These are phyloP conservation scores for Botrytis sinoallii DNA, from an alignment of 2,329 filamentous ascomycete species.

Conservation along the genomic window DNA sequence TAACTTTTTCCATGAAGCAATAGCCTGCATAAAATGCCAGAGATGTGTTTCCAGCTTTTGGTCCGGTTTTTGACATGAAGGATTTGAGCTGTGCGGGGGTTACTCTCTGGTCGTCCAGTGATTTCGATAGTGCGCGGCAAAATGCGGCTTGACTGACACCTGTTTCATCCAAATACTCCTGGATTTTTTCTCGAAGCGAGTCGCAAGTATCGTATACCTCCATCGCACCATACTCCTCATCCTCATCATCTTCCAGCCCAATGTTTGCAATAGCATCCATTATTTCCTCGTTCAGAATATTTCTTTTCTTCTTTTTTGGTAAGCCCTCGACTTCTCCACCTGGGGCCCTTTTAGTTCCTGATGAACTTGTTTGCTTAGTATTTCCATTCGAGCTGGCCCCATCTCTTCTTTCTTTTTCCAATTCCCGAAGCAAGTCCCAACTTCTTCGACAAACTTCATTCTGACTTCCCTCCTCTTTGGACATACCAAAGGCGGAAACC, in stretches of 20 bases:
- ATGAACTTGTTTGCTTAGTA: neutral
- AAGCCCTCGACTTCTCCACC: neutral
- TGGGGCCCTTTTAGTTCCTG: neutral
- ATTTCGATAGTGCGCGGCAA: conserved; percentile 46
- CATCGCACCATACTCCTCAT: conserved; percentile 47
- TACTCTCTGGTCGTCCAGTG: conserved; percentile 41
- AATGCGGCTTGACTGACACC: conserved; percentile 51
- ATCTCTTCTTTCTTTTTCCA: conserved; percentile 2
- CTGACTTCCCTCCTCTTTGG: neutral
- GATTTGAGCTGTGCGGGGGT: conserved; percentile 46
- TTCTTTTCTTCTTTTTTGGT: neutral
- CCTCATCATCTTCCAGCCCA: conserved; percentile 47
- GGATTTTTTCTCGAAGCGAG: conserved; percentile 55
- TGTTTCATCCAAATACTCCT: conserved; percentile 45
- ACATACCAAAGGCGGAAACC: neutral
- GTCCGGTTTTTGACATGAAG: conserved; percentile 51
- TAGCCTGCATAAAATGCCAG: conserved; percentile 53
- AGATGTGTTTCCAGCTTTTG: conserved; percentile 47
- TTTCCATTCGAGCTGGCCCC: neutral
- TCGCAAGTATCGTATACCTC: conserved; percentile 56
- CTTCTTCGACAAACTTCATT: neutral
- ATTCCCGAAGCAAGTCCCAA: neutral
- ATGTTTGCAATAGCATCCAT: conserved; percentile 43
- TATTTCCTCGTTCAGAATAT: neutral
- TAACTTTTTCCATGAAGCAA: conserved; percentile 57